Evolutionary conservation across 2,329 filamentous ascomycete genomes (phyloP).

Genomic region (Hysterium pulicare): DNA sequence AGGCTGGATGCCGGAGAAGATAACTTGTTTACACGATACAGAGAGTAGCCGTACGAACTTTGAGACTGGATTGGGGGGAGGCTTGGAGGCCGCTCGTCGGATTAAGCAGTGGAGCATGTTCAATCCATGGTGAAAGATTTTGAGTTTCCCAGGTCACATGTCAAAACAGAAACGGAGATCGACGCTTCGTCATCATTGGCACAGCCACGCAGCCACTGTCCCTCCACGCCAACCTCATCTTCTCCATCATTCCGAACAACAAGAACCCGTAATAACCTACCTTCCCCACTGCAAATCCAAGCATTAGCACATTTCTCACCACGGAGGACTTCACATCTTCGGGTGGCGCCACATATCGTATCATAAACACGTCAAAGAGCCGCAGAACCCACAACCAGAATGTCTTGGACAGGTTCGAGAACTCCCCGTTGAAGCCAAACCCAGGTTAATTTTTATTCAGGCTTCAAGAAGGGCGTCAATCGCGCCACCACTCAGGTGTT

Average conservation of each 20-base stretch:
- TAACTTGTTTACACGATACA: constrained; percentile 33
- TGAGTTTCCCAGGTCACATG: not conserved
- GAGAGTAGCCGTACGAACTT: not conserved
- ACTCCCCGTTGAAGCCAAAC: too few species aligned
- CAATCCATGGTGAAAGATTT: not conserved
- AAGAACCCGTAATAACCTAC: too few species aligned
- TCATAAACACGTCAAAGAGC: too few species aligned
- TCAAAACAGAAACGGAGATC: too few species aligned
- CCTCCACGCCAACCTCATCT: not conserved
- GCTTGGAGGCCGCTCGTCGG: not conserved
- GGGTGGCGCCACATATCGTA: too few species aligned
- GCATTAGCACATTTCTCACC: too few species aligned
- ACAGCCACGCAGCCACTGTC: not conserved
- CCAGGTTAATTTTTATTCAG: constrained; percentile 46
- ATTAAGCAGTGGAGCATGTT: not conserved
- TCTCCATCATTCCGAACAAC: not conserved
- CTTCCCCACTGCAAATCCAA: too few species aligned
- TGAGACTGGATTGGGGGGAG: not conserved
- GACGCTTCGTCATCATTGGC: not conserved
- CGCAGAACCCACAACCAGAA: too few species aligned
- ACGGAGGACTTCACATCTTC: too few species aligned
- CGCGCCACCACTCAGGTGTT: constrained; percentile 99
- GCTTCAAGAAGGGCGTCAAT: constrained; percentile 96
- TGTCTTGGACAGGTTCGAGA: constrained; percentile 62
- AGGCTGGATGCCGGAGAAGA: constrained; percentile 97